Percentiles rank a stretch among this genome's conserved stretches.
Conservation (phyloP, 2,329 filamentous ascomycete genomes). For the Ascochyta fabae region DNA sequence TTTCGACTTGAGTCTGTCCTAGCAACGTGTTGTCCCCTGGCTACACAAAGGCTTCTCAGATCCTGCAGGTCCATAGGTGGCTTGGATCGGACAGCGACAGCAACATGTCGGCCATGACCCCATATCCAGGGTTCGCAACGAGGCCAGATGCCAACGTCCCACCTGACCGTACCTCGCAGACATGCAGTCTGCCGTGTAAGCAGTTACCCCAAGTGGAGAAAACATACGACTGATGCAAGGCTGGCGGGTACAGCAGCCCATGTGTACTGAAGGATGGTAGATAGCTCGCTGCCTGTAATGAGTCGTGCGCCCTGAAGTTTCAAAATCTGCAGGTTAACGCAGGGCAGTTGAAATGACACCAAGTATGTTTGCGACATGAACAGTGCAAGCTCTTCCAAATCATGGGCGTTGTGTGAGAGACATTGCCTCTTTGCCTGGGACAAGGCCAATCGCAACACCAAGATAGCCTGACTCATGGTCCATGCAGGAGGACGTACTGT, state of each 20-base stretch:
- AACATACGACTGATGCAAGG: conserved; percentile 23
- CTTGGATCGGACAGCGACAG: conserved; percentile 28
- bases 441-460: conserved; percentile 16
- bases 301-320: conserved; percentile 32
- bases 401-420: conserved; percentile 6
- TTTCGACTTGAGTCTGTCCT: conserved; percentile 21
- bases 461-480: conserved; percentile 12
- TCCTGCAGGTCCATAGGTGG: conserved; percentile 36
- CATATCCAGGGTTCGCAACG: conserved; percentile 1
- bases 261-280: conserved; percentile 13
- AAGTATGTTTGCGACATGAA: background rate
- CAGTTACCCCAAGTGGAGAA: conserved; percentile 6
- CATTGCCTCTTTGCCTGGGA: conserved; percentile 16
- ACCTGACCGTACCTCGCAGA: conserved; percentile 5
- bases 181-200: conserved; percentile 14
- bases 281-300: conserved; percentile 3
- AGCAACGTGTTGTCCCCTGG: conserved; percentile 34
- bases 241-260: conserved; percentile 23
- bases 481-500: conserved; percentile 13
- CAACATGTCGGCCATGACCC: background rate
- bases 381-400: conserved; percentile 6
- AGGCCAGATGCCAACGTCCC: background rate
- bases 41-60: conserved; percentile 22
- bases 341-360: conserved; percentile 3
- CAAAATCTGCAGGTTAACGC: conserved; percentile 29